Conservation (phyloP, 495 filamentous ascomycete genomes). For the Sphaerosporella brunnea region DNA sequence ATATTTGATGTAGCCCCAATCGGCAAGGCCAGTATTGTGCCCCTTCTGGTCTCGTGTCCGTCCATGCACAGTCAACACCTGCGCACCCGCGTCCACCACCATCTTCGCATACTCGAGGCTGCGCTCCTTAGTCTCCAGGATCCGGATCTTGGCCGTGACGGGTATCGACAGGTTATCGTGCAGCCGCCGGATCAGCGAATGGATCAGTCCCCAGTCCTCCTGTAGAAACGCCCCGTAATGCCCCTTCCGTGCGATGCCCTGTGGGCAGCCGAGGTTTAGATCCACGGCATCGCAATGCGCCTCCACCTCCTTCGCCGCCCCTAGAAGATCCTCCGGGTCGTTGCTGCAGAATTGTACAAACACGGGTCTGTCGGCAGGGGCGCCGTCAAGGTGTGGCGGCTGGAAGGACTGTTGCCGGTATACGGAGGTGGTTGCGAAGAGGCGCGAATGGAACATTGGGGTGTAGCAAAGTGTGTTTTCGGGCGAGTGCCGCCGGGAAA, state of each 20-base stretch:
- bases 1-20: constrained; percentile 71
- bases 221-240: constrained; percentile 90
- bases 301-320: constrained; percentile 55
- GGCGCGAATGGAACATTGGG: constrained; percentile 83
- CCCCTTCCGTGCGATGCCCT: constrained; percentile 79
- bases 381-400: constrained; percentile 53
- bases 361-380: constrained; percentile 68
- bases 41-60: constrained; percentile 82
- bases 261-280: constrained; percentile 93
- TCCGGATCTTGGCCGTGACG: constrained; percentile 86
- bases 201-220: constrained; percentile 74
- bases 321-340: constrained; percentile 54
- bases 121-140: constrained; percentile 69
- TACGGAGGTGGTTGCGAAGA: constrained; percentile 56
- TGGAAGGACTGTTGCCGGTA: constrained; percentile 67
- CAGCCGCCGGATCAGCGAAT: constrained; percentile 56
- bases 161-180: constrained; percentile 52
- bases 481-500: constrained; percentile 75
- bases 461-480: constrained; percentile 59
- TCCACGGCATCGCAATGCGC: constrained; percentile 90
- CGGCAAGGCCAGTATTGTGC: constrained; percentile 82
- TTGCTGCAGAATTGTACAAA: constrained; percentile 97
- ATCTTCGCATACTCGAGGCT: constrained; percentile 80
- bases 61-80: constrained; percentile 83
- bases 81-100: constrained; percentile 75